Base-by-base conservation (phyloP, 2,329 filamentous ascomycete species). In the Microdochium paspali region DNA sequence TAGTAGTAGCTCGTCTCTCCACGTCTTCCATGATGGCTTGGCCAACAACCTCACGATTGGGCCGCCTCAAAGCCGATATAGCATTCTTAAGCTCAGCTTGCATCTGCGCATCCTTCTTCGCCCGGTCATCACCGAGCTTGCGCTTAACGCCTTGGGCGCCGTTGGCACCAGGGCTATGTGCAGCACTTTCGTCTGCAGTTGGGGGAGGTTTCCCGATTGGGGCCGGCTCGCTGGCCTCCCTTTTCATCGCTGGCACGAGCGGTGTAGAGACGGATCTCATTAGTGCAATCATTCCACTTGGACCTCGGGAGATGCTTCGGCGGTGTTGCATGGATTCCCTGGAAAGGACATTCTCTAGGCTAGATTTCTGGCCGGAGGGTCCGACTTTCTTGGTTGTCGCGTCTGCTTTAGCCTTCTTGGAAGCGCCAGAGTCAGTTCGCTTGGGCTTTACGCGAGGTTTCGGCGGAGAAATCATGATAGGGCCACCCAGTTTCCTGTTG, bases 401-500 rank as follows among this genome's bases (percentile, higher is more conserved):
- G 21, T 78, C 78, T 7, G 78, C 76, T 50, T 70, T 76, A 20
- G 71, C 62, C 28, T 71, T 72, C 51, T 71, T 72, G 31, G 57
- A 56, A 1, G 61, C 35, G 23, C 35, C 23, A 18, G 18, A n/a
- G 23, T 40, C 65, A 4, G 65, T 62, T 52, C 72, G 77, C 15
- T 66, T 58, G 15, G 71, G 57, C 54, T 70, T 78, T 10, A 74
- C 69, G 54, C 72, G 76, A 18, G 68, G 58, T 24, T 79, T 80
- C 1, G 69, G 62, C 7, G 73, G 66, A 3, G 82, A 74, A 21
- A 77, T 67, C 50, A 80, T 77, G 9, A 79, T 71, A 1, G 85
- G 86, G 0, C 86, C 87, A 15, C 87, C 87, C 4, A 91, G 73
- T 61, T 90, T 90, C 53, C 80, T 81, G 62, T 84, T 89, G 50